Base-by-base conservation (phyloP, 1,284 basidiomycete species). In the Trametes versicolor region DNA sequence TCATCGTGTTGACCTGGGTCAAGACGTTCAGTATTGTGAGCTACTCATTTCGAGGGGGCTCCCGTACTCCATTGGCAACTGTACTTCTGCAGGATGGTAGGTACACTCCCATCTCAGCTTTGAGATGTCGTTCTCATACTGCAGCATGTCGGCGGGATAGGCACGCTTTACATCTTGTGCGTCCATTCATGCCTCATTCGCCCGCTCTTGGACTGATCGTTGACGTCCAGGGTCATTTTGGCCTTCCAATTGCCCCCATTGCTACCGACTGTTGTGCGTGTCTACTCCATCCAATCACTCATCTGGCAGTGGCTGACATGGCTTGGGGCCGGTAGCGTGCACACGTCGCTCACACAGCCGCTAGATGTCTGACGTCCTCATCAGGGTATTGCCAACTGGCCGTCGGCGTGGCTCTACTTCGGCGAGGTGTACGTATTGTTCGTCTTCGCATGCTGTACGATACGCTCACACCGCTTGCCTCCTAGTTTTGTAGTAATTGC, bases 31-130 rank as follows among this genome's bases (percentile, higher is more conserved):
- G 57, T 1, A 63, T 62, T 47, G 27, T 58, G 19, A 32, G 41
- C 13, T 36, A 54, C 15, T 41, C 39, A 4, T 23, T 51, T 17
- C 37, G 25, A 1, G 27, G 57, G 3, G 52, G 59, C 7, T 25
- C 58, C 19, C 39, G 10, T 10, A 50, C 63, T 3, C 62, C 67
- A 17, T 21, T 68, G 10, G 59, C 67, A 2, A 55, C 58, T 13
- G n/a, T 65, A 17, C 55, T 65, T 3, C 52, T 68, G 2, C 58
- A 63, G 21, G 67, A 68, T 21, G 67, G 67, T 63, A 4, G 55
- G 61, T 36, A 21, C 15, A 7, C 8, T 0, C 8, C 37, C 12
- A 4, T n/a, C 17, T 6, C 4, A 3, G n/a, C n/a, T 10, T 34
- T 7, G 1, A 19, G 25, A 4, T 25, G 43, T n/a, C 5, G 6